Evolutionary conservation across 148 eudicot genomes (phyloP).

Genomic region (Limonium bicolor): DNA sequence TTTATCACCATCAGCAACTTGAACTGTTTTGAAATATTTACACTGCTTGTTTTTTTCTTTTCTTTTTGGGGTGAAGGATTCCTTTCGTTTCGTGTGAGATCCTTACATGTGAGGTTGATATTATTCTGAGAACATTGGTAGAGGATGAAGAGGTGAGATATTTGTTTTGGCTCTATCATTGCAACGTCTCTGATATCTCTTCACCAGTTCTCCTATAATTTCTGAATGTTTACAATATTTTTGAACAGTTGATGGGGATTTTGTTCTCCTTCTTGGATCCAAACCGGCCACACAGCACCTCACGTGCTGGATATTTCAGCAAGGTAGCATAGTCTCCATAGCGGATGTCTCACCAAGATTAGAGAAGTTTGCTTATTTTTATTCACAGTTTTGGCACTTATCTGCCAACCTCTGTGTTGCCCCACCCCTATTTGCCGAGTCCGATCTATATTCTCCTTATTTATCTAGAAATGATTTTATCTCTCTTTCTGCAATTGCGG

Average conservation of each 20-base stretch:
- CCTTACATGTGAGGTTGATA: conserved; percentile 93
- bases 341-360: too few relatives aligned
- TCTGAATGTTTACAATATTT: conserved; percentile 1
- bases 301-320: conserved; percentile 88
- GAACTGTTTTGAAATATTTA: neutral
- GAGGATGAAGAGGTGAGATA: conserved; percentile 81
- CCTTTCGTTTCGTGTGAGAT: conserved; percentile 94
- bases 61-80: conserved; percentile 30
- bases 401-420: too few relatives aligned
- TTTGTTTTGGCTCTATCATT: conserved; percentile 5
- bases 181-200: neutral
- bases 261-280: conserved; percentile 81
- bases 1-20: conserved; percentile 2
- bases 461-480: too few relatives aligned
- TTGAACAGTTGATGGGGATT: conserved; percentile 55
- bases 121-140: conserved; percentile 74
- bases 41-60: conserved; percentile 1
- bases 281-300: conserved; percentile 57
- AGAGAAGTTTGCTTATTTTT: too few relatives aligned
- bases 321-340: too few relatives aligned
- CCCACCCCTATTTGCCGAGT: too few relatives aligned
- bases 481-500: too few relatives aligned
- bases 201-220: neutral
- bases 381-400: too few relatives aligned
- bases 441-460: too few relatives aligned